Conservation (phyloP, 2,329 filamentous ascomycete genomes). For the Elsinoe arachidis region DNA sequence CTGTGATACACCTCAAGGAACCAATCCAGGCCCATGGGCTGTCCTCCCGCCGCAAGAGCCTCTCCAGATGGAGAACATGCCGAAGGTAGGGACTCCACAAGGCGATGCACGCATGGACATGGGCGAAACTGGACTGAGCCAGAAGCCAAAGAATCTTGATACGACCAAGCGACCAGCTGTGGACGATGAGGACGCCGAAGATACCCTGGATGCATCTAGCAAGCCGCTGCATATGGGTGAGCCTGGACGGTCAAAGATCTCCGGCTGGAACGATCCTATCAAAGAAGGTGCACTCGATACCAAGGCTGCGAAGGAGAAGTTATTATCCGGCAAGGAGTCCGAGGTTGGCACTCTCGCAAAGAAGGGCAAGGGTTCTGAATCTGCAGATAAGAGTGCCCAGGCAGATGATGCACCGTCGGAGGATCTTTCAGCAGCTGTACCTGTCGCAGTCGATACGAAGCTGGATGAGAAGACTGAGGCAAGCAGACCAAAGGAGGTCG, state of each 20-base stretch:
- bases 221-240: constrained; percentile 11
- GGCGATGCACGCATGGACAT: constrained; percentile 7
- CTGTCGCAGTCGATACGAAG: background rate
- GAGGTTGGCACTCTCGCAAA: background rate
- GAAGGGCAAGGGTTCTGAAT: background rate
- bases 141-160: constrained; percentile 7
- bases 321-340: background rate
- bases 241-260: constrained; percentile 18
- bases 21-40: constrained; percentile 9
- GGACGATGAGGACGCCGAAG: background rate
- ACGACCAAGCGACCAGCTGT: constrained; percentile 3
- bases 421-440: background rate
- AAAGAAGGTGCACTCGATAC: constrained; percentile 17
- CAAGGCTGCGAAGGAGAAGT: constrained; percentile 11
- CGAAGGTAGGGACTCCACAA: background rate
- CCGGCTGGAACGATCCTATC: constrained; percentile 17
- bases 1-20: constrained; percentile 52
- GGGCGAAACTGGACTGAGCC: constrained; percentile 11
- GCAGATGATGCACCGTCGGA: background rate
- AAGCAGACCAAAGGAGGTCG: constrained; percentile 7
- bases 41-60: constrained; percentile 2
- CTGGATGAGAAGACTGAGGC: background rate
- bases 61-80: constrained; percentile 1
- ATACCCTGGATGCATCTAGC: constrained; percentile 8
- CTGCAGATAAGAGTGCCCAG: background rate